Evolutionary conservation across 192 early-diverging fungal genomes (phyloP), one percentile per base, ranked within the genome.

Genomic region (Linnemannia schmuckeri): DNA sequence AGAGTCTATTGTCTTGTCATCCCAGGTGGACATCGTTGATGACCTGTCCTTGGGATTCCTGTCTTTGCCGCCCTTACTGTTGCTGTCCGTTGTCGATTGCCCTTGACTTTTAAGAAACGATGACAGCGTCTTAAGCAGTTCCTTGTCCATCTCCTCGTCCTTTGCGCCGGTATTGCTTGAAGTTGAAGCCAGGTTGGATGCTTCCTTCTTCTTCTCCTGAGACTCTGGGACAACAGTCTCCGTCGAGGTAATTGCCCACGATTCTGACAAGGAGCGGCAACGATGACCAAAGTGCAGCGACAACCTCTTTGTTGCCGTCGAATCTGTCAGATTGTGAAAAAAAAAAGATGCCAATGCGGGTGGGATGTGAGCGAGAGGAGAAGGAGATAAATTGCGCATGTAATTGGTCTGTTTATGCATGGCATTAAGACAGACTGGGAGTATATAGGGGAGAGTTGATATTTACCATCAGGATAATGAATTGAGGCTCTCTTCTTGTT

Each of bases 391-490:
- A 57, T 30, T 54, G 52, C 18, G 52, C 10, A 9, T 55, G 30
- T 18, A 52, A 20, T 52, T 52, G 18, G 6, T 18, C 18, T 52
- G 49, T 20, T 52, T 22, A 20, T 52, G 49, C 49, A 52, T 22
- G 49, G 18, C 4, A 52, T 52, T 52, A 52, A 52, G 18, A 18
- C 49, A 20, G 20, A 22, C 4, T 52, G 49, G 49, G 20, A 52
- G 47, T 18, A 49, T 18, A 5, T 18, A 52, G 70, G 9, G 1
- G 71, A 49, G 35, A 42, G 20, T 41, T 4, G 15, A 5, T 30
- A 68, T 27, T n/a, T 79, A 84, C 82, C 82, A 61, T 84, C 82
- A 12, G 82, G 82, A 68, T 84, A 84, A 35, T 84, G 82, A 68
- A 84, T 74, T 3, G 82, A 84, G 38, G 82, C 71, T 18, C 82